Base-by-base conservation (phyloP, 2,329 filamentous ascomycete genomes). In the Xylariales sp. region DNA sequence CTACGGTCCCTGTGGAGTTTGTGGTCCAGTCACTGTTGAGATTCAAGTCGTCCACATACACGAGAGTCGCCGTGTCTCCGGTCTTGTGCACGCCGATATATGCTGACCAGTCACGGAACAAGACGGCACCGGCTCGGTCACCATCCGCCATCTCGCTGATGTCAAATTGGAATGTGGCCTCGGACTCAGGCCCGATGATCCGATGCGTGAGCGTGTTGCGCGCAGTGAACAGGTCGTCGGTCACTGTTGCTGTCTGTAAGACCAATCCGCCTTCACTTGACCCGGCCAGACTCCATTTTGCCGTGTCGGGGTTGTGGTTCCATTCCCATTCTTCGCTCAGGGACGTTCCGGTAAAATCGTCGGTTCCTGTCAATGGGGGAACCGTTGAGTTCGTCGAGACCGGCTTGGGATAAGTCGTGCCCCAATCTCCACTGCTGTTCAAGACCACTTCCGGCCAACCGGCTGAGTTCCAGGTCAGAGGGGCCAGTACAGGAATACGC, bases 291-390 rank as follows among this genome's bases (percentile, higher is more conserved):
- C 50, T 51, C 48, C 55, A 79, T 6, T 65, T 68, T 11, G 54
- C 57, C 0, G 54, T 61, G 43, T 79, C 72, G 0, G 76, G 75
- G 54, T 78, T 78, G 50, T 79, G 76, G 51, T 79, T 80, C 74
- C 74, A 80, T 51, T 80, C 74, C 71, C 71, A 80, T 4, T 66
- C 57, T 0, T 63, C 62, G 10, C 59, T 53, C 1, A 78, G 60
- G 0, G 53, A 47, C 0, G 56, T 50, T 1, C 68, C 68, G 0
- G 47, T 31, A 45, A 79, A 79, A 0, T 40, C 51, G 44, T 79
- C 71, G 0, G 60, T 64, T 11, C 70, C 64, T 0, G 57, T 55
- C 10, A 54, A 43, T 11, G 41, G 40, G 3, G 38, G 32, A 1
- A 54, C 44, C 15, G 52, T 48, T 52, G 52, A 14, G 55, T 52